A percentile compares a stretch with the other conserved stretches of the same genome.
Conservation (phyloP, 2,329 filamentous ascomycete genomes). For the Camillea tinctor region DNA sequence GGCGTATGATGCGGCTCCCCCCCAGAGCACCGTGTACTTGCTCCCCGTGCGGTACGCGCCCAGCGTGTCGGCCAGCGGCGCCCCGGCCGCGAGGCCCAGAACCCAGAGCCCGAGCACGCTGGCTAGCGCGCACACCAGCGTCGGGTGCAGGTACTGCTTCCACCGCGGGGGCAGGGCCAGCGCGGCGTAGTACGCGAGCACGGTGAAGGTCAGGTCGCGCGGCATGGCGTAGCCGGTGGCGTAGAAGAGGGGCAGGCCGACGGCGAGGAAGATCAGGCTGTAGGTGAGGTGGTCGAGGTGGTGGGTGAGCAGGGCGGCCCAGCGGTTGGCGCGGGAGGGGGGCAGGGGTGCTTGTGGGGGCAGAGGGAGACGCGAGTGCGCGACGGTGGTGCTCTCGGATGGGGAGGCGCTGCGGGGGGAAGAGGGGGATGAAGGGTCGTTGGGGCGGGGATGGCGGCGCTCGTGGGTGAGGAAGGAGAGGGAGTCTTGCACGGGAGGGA, state of each 20-base stretch:
- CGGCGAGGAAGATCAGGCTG: conserved; percentile 43
- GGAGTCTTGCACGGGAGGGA: not conserved
- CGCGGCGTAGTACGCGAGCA: conserved; percentile 52
- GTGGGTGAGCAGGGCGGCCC: conserved; percentile 46
- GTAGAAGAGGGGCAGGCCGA: conserved; percentile 57
- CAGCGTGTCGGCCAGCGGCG: conserved; percentile 42
- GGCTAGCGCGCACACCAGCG: conserved; percentile 53
- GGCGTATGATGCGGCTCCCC: too few relatives aligned
- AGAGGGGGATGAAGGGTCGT: conserved; percentile 9
- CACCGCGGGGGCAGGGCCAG: conserved; percentile 47
- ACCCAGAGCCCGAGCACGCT: conserved; percentile 54
- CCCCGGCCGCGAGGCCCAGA: conserved; percentile 45
- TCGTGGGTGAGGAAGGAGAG: not conserved
- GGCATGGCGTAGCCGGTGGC: conserved; percentile 51
- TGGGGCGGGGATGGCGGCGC: not conserved
- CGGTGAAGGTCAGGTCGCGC: conserved; percentile 44
- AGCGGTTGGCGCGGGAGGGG: conserved; percentile 46
- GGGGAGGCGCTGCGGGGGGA: conserved; percentile 15
- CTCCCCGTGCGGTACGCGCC: conserved; percentile 50
- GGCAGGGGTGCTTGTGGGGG: conserved; percentile 41
- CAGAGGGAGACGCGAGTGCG: conserved; percentile 12
- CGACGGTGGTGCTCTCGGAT: not conserved
- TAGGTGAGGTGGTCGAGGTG: conserved; percentile 49
- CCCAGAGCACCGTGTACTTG: conserved; percentile 53
- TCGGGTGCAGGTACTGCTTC: conserved; percentile 55